Conservation (phyloP, 441 rosid genomes). For the Syzygium syzygioides region DNA sequence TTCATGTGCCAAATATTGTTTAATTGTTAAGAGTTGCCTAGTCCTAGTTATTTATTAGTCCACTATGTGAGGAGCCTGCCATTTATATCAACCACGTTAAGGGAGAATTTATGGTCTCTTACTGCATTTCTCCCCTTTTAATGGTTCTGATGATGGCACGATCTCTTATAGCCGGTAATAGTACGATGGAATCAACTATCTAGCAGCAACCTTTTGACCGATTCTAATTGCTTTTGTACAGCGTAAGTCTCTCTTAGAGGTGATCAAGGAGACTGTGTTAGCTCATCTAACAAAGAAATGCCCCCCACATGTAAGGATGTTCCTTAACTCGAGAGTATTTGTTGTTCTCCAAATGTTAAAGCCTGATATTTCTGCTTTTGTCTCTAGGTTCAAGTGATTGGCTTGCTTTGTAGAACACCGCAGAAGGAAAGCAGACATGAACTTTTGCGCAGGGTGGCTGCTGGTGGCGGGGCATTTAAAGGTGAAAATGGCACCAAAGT, state of each 20-base stretch:
- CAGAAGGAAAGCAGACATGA: slow-evolving; percentile 86
- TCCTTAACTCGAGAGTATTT: not conserved
- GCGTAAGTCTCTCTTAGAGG: slow-evolving; percentile 80
- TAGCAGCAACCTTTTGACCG: not conserved
- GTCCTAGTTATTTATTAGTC: not conserved
- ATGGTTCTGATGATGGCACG: not conserved
- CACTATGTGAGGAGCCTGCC: not conserved
- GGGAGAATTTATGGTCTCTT: not conserved
- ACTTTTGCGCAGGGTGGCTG: slow-evolving; percentile 90
- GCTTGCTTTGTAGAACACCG: slow-evolving; percentile 92
- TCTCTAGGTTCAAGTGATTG: slow-evolving; percentile 85
- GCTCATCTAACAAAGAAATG: slow-evolving; percentile 77
- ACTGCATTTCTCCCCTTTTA: not conserved
- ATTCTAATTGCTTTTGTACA: slow-evolving; percentile 26
- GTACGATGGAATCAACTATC: not conserved
- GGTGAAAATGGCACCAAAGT: slow-evolving; percentile 63
- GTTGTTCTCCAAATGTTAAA: not conserved
- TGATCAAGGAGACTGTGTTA: slow-evolving; percentile 89
- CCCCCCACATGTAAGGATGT: slow-evolving; percentile 73
- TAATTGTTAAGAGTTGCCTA: not conserved
- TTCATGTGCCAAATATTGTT: not conserved
- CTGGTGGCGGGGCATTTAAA: slow-evolving; percentile 86
- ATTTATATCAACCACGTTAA: not conserved
- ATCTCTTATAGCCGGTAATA: not conserved
- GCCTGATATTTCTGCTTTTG: not conserved